These are phyloP conservation scores for Balakata baccata DNA, from an alignment of 345 rosid genomes.

Conservation along the genomic window DNA sequence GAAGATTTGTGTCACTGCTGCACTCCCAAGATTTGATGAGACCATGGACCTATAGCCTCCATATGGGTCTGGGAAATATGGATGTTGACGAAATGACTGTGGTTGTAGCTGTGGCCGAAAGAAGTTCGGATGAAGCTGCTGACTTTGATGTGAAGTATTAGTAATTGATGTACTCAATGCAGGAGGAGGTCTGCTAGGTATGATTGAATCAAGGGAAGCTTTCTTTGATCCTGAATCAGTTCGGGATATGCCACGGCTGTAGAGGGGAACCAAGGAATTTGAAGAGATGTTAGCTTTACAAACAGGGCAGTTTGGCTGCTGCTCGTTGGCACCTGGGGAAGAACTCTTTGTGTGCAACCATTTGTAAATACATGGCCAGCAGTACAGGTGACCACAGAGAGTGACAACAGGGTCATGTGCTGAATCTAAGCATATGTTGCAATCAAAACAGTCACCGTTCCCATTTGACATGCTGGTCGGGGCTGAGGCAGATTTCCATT, in stretches of 20 bases:
- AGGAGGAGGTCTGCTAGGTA: slow-evolving; percentile 24
- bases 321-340: slow-evolving; percentile 15
- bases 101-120: slow-evolving; percentile 21
- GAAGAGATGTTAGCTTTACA: slow-evolving; percentile 27
- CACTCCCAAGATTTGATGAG: slow-evolving; percentile 15
- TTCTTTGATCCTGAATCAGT: slow-evolving; percentile 4
- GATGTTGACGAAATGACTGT: slow-evolving; percentile 27
- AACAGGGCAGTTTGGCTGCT: slow-evolving; percentile 30
- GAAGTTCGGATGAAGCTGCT: slow-evolving; percentile 22
- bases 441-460: slow-evolving; percentile 14
- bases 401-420: slow-evolving; percentile 38
- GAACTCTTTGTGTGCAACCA: slow-evolving; percentile 26
- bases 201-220: background rate
- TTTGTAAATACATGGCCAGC: slow-evolving; percentile 38
- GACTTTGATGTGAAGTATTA: slow-evolving; percentile 18
- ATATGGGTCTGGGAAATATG: slow-evolving; percentile 26
- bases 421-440: slow-evolving; percentile 36
- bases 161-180: background rate
- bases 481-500: slow-evolving; percentile 28
- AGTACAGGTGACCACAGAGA: slow-evolving; percentile 34
- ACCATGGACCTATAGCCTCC: slow-evolving; percentile 28
- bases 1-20: slow-evolving; percentile 37
- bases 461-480: slow-evolving; percentile 19
- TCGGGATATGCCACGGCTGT: slow-evolving; percentile 18
- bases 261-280: slow-evolving; percentile 29